These are phyloP conservation scores for Herpomyces periplanetae DNA, from an alignment of 2,329 filamentous ascomycete species.

Conservation along the genomic window DNA sequence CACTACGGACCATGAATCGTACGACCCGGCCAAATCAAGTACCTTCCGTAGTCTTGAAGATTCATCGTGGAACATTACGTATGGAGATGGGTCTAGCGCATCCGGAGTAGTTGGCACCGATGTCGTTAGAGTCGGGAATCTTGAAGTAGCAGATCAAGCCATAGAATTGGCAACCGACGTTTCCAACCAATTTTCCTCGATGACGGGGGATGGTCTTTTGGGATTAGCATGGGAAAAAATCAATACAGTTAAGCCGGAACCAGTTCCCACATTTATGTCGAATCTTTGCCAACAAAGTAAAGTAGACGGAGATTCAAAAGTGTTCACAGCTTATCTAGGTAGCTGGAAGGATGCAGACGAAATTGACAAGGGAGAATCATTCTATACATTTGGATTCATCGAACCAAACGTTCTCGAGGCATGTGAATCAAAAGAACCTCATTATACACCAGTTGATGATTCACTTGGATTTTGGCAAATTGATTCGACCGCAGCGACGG, in stretches of 20 bases:
- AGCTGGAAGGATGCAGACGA: slow-evolving; percentile 17
- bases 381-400: slow-evolving; percentile 35
- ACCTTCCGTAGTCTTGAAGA: slow-evolving; percentile 14
- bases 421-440: slow-evolving; percentile 10
- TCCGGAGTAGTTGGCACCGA: slow-evolving; percentile 24
- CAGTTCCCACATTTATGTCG: slow-evolving; percentile 20
- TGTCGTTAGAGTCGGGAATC: slow-evolving; percentile 17
- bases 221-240: slow-evolving; percentile 22
- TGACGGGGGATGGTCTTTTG: slow-evolving; percentile 20
- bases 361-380: slow-evolving; percentile 17
- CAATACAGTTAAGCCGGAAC: slow-evolving; percentile 17
- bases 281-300: slow-evolving; percentile 21
- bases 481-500: slow-evolving; percentile 14
- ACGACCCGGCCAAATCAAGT: slow-evolving; percentile 18
- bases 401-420: slow-evolving; percentile 18
- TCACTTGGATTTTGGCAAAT: slow-evolving; percentile 27
- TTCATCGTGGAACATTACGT: slow-evolving; percentile 21
- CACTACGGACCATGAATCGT: slow-evolving; percentile 13
- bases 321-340: slow-evolving; percentile 24
- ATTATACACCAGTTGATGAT: slow-evolving; percentile 20
- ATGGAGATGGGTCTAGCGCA: slow-evolving; percentile 25
- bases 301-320: slow-evolving; percentile 13
- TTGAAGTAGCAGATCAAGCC: slow-evolving; percentile 18
- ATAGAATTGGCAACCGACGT: slow-evolving; percentile 21
- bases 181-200: slow-evolving; percentile 16